Percentiles rank a stretch among this genome's conserved stretches.
These are phyloP conservation scores for Codiaeum variegatum DNA, from an alignment of 441 rosid genomes.

Conservation along the genomic window DNA sequence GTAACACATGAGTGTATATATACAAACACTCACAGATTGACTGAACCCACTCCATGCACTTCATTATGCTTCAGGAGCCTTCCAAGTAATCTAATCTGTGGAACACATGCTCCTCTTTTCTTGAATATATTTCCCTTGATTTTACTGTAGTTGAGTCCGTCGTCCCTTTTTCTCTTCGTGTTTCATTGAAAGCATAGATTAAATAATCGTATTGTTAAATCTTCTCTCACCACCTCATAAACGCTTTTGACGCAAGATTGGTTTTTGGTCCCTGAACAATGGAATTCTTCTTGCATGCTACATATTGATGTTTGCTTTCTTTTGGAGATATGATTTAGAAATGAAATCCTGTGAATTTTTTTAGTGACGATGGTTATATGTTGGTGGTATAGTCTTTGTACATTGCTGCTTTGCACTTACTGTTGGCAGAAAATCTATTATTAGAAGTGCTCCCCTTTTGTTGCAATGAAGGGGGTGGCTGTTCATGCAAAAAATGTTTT, in stretches of 20 bases:
- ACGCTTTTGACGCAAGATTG: neutral
- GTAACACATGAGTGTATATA: conserved; percentile 30
- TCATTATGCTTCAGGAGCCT: neutral
- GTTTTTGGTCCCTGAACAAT: neutral
- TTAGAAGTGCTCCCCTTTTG: neutral
- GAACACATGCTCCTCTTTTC: neutral
- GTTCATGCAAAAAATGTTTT: conserved; percentile 8
- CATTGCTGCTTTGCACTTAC: neutral
- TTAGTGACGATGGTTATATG: neutral
- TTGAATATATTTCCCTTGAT: neutral
- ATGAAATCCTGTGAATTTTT: neutral
- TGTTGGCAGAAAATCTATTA: neutral
- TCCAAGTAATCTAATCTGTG: neutral
- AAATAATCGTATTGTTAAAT: neutral
- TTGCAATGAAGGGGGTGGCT: neutral
- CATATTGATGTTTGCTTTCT: neutral
- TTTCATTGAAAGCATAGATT: neutral
- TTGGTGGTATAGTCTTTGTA: neutral
- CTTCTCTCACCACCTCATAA: neutral
- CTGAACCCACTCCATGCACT: neutral
- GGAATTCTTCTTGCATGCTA: neutral
- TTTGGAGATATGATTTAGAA: neutral
- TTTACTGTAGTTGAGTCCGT: neutral
- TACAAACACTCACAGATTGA: neutral
- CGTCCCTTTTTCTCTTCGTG: neutral